Percentiles rank a stretch among this genome's conserved stretches.
phyloP scores from a whole-genome alignment of 2,329 filamentous ascomycete genomes.

The Claviceps sp. region DNA sequence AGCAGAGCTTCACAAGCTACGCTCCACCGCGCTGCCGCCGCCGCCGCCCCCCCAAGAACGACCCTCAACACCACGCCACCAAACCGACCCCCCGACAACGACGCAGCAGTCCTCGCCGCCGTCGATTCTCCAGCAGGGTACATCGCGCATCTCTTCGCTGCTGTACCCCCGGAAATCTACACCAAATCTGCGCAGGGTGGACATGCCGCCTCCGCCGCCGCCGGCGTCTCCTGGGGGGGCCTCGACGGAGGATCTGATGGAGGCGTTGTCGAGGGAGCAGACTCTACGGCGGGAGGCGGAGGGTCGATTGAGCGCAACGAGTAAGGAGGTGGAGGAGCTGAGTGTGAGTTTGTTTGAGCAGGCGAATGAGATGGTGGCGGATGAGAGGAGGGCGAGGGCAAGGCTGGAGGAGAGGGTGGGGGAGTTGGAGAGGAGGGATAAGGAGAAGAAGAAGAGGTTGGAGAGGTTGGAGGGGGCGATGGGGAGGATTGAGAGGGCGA shows the following conservation, averaged over 20 bases:
- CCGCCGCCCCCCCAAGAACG: slow-evolving; percentile 7
- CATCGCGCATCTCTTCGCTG: slow-evolving; percentile 31
- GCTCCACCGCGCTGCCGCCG: slow-evolving; percentile 19
- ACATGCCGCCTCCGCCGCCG: not conserved
- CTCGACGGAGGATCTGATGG: slow-evolving; percentile 39
- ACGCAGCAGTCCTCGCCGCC: slow-evolving; percentile 11
- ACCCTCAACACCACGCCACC: not conserved
- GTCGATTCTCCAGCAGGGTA: slow-evolving; percentile 33
- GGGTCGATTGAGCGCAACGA: slow-evolving; percentile 50
- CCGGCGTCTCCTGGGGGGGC: slow-evolving; percentile 6
- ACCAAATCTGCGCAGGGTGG: slow-evolving; percentile 3
- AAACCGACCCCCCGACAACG: not conserved
- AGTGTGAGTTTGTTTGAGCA: slow-evolving; percentile 64
- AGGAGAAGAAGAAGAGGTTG: slow-evolving; percentile 53
- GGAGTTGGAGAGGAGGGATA: slow-evolving; percentile 55
- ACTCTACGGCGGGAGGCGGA: slow-evolving; percentile 55
- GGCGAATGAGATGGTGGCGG: slow-evolving; percentile 78
- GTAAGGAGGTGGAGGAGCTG: slow-evolving; percentile 65
- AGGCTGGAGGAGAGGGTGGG: slow-evolving; percentile 57
- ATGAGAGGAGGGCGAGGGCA: slow-evolving; percentile 57
- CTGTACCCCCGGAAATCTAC: slow-evolving; percentile 32
- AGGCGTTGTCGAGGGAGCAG: slow-evolving; percentile 53
- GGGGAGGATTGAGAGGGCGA: slow-evolving; percentile 56
- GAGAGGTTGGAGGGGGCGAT: slow-evolving; percentile 61
- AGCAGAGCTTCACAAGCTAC: slow-evolving; percentile 55